Percentiles rank a stretch among this genome's conserved stretches.
phyloP scores from a whole-genome alignment of 2,329 filamentous ascomycete species.

The Fusarium mangiferae region DNA sequence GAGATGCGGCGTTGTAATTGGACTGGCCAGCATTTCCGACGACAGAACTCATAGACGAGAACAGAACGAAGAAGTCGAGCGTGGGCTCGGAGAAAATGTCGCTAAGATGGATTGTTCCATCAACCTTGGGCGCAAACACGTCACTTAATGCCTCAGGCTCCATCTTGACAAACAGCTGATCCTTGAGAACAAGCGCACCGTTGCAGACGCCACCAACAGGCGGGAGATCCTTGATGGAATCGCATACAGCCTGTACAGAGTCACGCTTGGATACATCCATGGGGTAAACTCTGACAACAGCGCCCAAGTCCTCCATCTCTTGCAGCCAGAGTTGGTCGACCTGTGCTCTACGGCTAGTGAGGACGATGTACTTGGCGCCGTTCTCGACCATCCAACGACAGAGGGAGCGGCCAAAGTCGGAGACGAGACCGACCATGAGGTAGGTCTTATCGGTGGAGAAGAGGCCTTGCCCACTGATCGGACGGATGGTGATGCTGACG shows the following conservation, averaged over 20 bases:
- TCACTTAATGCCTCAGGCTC: background rate
- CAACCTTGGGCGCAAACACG: constrained; percentile 2
- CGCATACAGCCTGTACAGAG: background rate
- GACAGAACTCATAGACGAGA: background rate
- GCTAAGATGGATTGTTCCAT: background rate
- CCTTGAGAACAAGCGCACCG: constrained; percentile 1
- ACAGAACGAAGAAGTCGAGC: background rate
- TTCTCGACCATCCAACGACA: constrained; percentile 1
- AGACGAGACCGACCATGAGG: constrained; percentile 4
- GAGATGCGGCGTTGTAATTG: background rate
- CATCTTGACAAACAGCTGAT: constrained; percentile 1
- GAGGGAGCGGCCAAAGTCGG: background rate
- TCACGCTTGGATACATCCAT: constrained; percentile 6
- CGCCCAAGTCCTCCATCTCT: background rate
- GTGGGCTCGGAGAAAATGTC: background rate
- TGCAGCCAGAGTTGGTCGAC: background rate
- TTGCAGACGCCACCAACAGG: background rate
- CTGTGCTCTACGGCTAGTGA: background rate
- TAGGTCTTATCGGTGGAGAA: background rate
- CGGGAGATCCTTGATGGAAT: background rate
- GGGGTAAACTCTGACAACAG: background rate
- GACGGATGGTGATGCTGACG: background rate
- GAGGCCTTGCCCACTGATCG: background rate
- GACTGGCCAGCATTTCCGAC: constrained; percentile 1
- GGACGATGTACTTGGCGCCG: background rate